A percentile compares a stretch with the other conserved stretches of the same genome.
Evolutionary conservation across 352 stramenopile species (phyloP).

Genomic region (Aphanomyces stellatus): DNA sequence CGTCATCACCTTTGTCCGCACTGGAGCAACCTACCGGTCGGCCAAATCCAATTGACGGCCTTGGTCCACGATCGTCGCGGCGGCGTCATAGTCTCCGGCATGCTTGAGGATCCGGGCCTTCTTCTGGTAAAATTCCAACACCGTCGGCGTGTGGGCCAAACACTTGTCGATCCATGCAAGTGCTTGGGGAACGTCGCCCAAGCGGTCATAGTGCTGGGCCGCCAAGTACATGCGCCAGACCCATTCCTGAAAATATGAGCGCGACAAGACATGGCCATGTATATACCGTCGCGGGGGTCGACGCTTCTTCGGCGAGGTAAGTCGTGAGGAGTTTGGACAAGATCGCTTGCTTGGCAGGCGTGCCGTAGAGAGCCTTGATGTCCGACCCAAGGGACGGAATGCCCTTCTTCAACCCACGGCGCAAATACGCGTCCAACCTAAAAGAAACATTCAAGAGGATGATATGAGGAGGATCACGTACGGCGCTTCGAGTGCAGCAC

Average conservation of each 20-base stretch:
- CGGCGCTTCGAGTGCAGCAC: constrained; percentile 1
- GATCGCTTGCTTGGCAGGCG: constrained; percentile 41
- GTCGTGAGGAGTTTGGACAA: constrained; percentile 64
- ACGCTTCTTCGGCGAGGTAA: constrained; percentile 68
- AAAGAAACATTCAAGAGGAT: constrained; percentile 5
- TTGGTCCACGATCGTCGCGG: constrained; percentile 88
- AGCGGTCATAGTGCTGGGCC: constrained; percentile 88
- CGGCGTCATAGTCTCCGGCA: constrained; percentile 83
- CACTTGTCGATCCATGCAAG: constrained; percentile 89
- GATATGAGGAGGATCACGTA: background rate
- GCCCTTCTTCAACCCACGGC: constrained; percentile 71
- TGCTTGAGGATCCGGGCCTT: constrained; percentile 93
- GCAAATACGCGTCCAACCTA: constrained; percentile 45
- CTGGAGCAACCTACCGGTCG: constrained; percentile 50
- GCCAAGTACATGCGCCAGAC: constrained; percentile 91
- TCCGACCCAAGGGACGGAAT: constrained; percentile 92
- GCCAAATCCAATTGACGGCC: constrained; percentile 92
- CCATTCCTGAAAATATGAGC: constrained; percentile 36
- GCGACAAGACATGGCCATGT: background rate
- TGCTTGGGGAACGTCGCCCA: constrained; percentile 78
- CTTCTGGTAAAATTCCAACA: constrained; percentile 91
- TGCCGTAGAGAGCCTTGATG: constrained; percentile 84
- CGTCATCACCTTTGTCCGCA: background rate
- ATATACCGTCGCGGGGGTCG: background rate
- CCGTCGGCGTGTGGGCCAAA: constrained; percentile 85